Percentiles rank a stretch among this genome's conserved stretches.
Evolutionary conservation across 306 rosid genomes (phyloP).

Genomic region (Cicer judaicum): DNA sequence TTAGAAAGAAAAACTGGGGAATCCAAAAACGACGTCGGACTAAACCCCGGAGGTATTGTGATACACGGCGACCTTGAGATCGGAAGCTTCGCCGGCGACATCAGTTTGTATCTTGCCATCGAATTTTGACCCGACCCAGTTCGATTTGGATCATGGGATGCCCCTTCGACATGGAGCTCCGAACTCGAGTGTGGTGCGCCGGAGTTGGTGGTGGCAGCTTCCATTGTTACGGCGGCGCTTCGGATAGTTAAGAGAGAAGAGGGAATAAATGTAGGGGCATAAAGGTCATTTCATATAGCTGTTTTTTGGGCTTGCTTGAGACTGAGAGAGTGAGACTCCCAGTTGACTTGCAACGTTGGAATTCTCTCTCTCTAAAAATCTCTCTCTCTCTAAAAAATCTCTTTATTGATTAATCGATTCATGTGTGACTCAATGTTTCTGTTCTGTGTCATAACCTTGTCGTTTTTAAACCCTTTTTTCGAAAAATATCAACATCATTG

Average conservation of each 20-base stretch:
- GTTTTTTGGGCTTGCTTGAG: too few species aligned
- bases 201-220: slow-evolving; percentile 48
- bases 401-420: slow-evolving; percentile 9
- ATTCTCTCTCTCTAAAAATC: neutral
- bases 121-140: slow-evolving; percentile 40
- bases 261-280: slow-evolving; percentile 50
- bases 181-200: slow-evolving; percentile 24
- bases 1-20: slow-evolving; percentile 88
- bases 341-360: slow-evolving; percentile 61
- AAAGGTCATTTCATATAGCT: slow-evolving; percentile 50
- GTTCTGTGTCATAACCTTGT: slow-evolving; percentile 37
- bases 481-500: too few species aligned
- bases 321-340: slow-evolving; percentile 46
- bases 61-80: slow-evolving; percentile 88
- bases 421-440: slow-evolving; percentile 24
- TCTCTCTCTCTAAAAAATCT: slow-evolving; percentile 13
- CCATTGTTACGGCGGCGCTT: slow-evolving; percentile 49
- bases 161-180: slow-evolving; percentile 40
- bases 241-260: slow-evolving; percentile 18
- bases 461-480: slow-evolving; percentile 54
- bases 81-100: slow-evolving; percentile 98
- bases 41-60: slow-evolving; percentile 82
- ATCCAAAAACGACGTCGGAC: slow-evolving; percentile 88
- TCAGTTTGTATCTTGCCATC: slow-evolving; percentile 73
- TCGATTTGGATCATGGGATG: slow-evolving; percentile 49